Evolutionary conservation across 2,329 filamentous ascomycete species (phyloP), one percentile per base, ranked within the genome.

Genomic region (Trichoderma brevicompactum): DNA sequence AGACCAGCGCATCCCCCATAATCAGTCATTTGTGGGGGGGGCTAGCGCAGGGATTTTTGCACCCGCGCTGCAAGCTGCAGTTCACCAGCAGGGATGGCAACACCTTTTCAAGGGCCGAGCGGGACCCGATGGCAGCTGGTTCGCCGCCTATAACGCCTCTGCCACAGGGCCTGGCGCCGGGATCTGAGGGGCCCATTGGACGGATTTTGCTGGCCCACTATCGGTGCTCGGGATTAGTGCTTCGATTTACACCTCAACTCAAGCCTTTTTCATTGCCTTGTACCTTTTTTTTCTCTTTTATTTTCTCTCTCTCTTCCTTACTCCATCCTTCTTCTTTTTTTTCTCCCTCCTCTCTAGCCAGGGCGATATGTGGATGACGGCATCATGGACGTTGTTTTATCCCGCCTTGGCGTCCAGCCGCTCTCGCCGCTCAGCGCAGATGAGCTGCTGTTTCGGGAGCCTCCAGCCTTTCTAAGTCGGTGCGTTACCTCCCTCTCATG

Each of bases 341-440:
- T 48, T 54, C 28, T 34, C 53, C 17, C 36, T 46, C 34, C 53
- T 23, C 36, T 46, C 34, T 2, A 68, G 58, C 65, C 61, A 65
- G 56, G 56, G 49, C 23, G 41, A 34, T 43, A 1, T 48, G 13
- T 34, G 64, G 10, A 60, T 63, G 49, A 28, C 53, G 40, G 63
- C 53, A 49, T 60, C 68, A 75, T 71, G 74, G 74, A 77, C 69
- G 65, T 75, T 66, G 68, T 73, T 67, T 72, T 75, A 50, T 70
- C 73, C 68, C 74, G 73, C 65, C 71, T 76, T 50, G 70, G 70
- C 65, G 67, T 65, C 9, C 68, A 73, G 64, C 72, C 75, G 60
- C 73, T 76, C 64, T 74, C 75, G 43, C 74, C 74, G 23, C 23
- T 5, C 40, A 48, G 58, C 41, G 58, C 61, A 52, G 69, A 69